Base-by-base conservation (phyloP, 768 basidiomycete species). In the Podaxis rugospora region DNA sequence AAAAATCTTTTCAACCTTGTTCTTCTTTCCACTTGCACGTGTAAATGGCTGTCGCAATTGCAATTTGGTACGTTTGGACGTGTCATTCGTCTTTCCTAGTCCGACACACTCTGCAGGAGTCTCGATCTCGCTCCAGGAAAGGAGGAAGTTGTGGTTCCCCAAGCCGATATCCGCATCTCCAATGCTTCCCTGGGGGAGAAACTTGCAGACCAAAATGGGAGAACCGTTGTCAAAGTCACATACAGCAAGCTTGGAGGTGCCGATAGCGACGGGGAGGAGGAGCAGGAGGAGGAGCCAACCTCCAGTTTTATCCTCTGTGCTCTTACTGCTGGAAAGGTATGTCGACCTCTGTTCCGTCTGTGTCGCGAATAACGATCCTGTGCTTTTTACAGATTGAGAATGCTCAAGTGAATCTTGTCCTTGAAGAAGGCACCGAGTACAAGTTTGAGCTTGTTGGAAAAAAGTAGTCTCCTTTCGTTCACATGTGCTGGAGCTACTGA, bases 131-230 rank as follows among this genome's bases (percentile, higher is more conserved):
- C 76, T 27, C 85, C 88, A 14, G 86, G 85, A 59, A 72, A 88
- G 66, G 74, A 80, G 62, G 75, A 84, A 68, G 75, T 78, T 55
- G 65, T 94, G 69, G 69, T 79, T 23, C 83, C 89, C 61, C 82
- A 83, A 57, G 80, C 81, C 37, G 89, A 91, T 74, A 75, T 95
- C 69, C 81, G 82, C 69, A 83, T 97, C 69, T 93, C 91, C 69
- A 94, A 93, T 70, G 85, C 87, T 49, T 83, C 93, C 2, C 84
- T 95, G 53, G 89, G 89, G 55, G 88, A 92, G 61, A 80, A 84
- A 66, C 76, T 95, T 59, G 78, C 74, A 40, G 88, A 93, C 70
- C 66, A 76, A 53, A 74, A 77, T 37, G 83, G 80, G 13, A 78
- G 90, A 57, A 86, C 87, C 25, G 82, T 85, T 21, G 77, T 91